A percentile compares a stretch with the other conserved stretches of the same genome.
phyloP scores from a whole-genome alignment of 345 rosid species.

The Eucalyptus decipiens region DNA sequence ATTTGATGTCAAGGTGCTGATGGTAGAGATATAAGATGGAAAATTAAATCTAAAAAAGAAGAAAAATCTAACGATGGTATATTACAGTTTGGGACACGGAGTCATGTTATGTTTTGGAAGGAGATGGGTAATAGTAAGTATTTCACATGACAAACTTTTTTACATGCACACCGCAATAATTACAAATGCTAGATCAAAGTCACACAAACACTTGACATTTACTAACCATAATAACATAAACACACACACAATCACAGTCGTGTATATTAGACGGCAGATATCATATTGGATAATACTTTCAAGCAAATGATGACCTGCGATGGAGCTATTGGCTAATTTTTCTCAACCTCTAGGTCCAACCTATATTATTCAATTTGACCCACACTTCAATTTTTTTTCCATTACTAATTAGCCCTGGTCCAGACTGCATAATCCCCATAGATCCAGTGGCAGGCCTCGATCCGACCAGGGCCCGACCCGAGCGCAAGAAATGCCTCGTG shows the following conservation, averaged over 20 bases:
- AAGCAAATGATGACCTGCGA: not conserved
- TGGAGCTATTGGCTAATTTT: not conserved
- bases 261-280: not conserved
- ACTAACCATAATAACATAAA: not conserved
- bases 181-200: too few species aligned
- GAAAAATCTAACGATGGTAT: too few species aligned
- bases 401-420: constrained; percentile 21
- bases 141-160: too few species aligned
- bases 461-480: constrained; percentile 63
- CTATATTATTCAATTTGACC: not conserved
- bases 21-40: not conserved
- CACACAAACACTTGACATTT: not conserved
- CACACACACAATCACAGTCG: accelerated
- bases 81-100: too few species aligned
- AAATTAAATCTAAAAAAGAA: too few species aligned
- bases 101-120: too few species aligned
- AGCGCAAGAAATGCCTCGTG: constrained; percentile 68
- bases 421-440: constrained; percentile 70
- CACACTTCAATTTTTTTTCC: not conserved
- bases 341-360: not conserved
- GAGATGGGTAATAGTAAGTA: too few species aligned
- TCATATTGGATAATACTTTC: too few species aligned
- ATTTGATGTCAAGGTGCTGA: not conserved
- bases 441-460: constrained; percentile 80
- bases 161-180: too few species aligned